Evolutionary conservation across 352 stramenopile genomes (phyloP).

Genomic region (Phytophthora hybrid): DNA sequence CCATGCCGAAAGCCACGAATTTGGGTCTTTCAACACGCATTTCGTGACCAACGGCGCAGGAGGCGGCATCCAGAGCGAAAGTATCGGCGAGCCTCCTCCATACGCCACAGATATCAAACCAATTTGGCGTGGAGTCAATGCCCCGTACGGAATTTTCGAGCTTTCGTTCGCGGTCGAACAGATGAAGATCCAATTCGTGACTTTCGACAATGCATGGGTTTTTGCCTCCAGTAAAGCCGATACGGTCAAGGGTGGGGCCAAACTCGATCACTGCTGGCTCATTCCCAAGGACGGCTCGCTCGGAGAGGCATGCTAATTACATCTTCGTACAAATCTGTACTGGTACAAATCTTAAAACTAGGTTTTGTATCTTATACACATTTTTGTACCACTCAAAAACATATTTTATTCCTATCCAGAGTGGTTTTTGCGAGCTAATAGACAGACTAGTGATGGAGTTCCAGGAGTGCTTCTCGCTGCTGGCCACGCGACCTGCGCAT

Average conservation of each 20-base stretch:
- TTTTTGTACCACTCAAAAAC: background rate
- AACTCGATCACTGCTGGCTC: slow-evolving; percentile 71
- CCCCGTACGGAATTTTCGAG: slow-evolving; percentile 79
- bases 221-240: slow-evolving; percentile 50
- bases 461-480: slow-evolving; percentile 66
- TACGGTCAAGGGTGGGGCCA: slow-evolving; percentile 60
- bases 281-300: slow-evolving; percentile 71
- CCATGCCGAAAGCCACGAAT: slow-evolving; percentile 79
- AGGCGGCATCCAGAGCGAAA: slow-evolving; percentile 79
- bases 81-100: slow-evolving; percentile 57
- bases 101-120: slow-evolving; percentile 57
- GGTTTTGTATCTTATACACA: too few species aligned
- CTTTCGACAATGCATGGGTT: slow-evolving; percentile 70
- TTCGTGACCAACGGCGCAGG: slow-evolving; percentile 80
- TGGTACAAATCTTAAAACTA: background rate
- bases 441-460: slow-evolving; percentile 63
- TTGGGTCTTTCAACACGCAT: slow-evolving; percentile 71
- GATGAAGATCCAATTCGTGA: slow-evolving; percentile 71
- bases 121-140: slow-evolving; percentile 62
- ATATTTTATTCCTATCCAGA: background rate
- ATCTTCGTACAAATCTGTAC: background rate
- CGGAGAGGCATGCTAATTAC: slow-evolving; percentile 32
- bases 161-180: slow-evolving; percentile 68
- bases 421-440: background rate
- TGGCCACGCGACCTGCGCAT: slow-evolving; percentile 65